phyloP scores from a whole-genome alignment of 2,329 filamentous ascomycete genomes.

The Epicoccum nigrum region DNA sequence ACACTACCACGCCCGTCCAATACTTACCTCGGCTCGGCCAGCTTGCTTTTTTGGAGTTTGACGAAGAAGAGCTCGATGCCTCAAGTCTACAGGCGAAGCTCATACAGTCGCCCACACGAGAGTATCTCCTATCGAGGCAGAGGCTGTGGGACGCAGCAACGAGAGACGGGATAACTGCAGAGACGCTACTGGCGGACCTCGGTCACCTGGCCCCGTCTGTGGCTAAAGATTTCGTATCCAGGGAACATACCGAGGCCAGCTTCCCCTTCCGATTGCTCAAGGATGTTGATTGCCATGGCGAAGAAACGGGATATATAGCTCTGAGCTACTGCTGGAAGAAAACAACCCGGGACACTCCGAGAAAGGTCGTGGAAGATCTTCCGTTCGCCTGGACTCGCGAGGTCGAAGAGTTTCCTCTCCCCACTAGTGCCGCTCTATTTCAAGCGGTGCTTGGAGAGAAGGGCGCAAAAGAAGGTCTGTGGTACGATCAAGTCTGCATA shows the following conservation, averaged over 20 bases:
- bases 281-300: constrained; percentile 37
- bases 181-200: constrained; percentile 36
- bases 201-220: constrained; percentile 35
- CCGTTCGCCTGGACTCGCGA: constrained; percentile 45
- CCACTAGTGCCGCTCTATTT: constrained; percentile 48
- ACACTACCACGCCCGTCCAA: constrained; percentile 14
- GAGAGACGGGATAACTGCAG: constrained; percentile 25
- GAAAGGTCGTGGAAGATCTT: constrained; percentile 34
- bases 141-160: constrained; percentile 2
- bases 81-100: constrained; percentile 34
- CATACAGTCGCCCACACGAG: constrained; percentile 26
- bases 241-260: constrained; percentile 23
- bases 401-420: constrained; percentile 48
- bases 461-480: constrained; percentile 48
- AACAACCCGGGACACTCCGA: constrained; percentile 31
- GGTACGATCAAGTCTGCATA: constrained; percentile 56
- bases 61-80: constrained; percentile 40
- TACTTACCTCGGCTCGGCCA: constrained; percentile 31
- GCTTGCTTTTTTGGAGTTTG: constrained; percentile 39
- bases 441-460: constrained; percentile 51
- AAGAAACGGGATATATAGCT: constrained; percentile 50
- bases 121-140: constrained; percentile 23
- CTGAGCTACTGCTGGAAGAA: constrained; percentile 53
- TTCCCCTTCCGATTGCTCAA: constrained; percentile 49
- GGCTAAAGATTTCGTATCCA: constrained; percentile 40